phyloP scores from a whole-genome alignment of 2,329 filamentous ascomycete genomes.

The Diaporthe citriasiana region DNA sequence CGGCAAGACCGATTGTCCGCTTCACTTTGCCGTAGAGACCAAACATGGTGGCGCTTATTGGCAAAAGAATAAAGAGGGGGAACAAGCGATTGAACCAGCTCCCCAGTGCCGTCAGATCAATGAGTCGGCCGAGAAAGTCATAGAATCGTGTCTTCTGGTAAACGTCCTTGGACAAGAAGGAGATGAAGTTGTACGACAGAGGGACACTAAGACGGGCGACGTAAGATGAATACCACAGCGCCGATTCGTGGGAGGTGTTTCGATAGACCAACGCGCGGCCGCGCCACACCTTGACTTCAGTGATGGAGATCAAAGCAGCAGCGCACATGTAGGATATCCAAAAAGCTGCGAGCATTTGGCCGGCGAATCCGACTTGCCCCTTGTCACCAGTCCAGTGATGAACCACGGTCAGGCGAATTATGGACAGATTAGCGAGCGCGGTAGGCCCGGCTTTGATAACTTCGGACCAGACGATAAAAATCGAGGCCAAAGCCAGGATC shows the following conservation, averaged over 20 bases:
- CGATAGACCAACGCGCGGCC: slow-evolving; percentile 90
- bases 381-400: slow-evolving; percentile 80
- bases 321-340: slow-evolving; percentile 99
- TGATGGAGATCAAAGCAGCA: slow-evolving; percentile 88
- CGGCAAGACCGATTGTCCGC: slow-evolving; percentile 82
- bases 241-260: slow-evolving; percentile 92
- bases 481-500: slow-evolving; percentile 80
- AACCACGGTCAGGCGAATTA: slow-evolving; percentile 76
- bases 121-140: slow-evolving; percentile 83
- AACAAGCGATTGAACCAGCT: slow-evolving; percentile 90
- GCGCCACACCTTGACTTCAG: slow-evolving; percentile 97
- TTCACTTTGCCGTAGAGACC: slow-evolving; percentile 89
- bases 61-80: slow-evolving; percentile 87
- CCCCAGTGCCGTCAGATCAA: slow-evolving; percentile 86
- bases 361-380: slow-evolving; percentile 85
- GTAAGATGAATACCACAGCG: slow-evolving; percentile 95
- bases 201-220: slow-evolving; percentile 94
- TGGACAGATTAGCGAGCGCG: slow-evolving; percentile 79
- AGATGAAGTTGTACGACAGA: slow-evolving; percentile 95
- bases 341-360: slow-evolving; percentile 84
- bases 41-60: slow-evolving; percentile 88
- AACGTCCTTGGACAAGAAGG: slow-evolving; percentile 81
- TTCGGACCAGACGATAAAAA: slow-evolving; percentile 93
- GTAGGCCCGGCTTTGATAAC: slow-evolving; percentile 77
- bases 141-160: slow-evolving; percentile 88